Evolutionary conservation across 345 rosid genomes (phyloP).

Genomic region (Eucalyptus polyanthemos): DNA sequence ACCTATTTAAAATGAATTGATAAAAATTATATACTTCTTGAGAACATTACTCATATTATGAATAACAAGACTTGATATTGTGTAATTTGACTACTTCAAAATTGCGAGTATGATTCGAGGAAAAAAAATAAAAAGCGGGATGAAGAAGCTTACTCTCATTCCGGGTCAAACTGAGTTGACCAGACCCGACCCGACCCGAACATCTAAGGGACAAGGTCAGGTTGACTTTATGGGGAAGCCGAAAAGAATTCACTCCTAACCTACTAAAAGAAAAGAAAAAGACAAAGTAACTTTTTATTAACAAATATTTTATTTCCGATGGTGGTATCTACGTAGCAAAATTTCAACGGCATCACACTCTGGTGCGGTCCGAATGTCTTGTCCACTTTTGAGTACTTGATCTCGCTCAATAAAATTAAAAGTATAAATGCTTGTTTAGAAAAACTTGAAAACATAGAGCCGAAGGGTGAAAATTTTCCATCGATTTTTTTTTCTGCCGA

Average conservation of each 20-base stretch:
- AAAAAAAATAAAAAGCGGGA: neutral
- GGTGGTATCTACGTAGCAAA: neutral
- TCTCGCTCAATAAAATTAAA: neutral
- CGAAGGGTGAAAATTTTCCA: neutral
- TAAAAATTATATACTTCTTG: neutral
- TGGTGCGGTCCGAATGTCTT: neutral
- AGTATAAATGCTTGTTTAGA: neutral
- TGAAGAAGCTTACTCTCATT: neutral
- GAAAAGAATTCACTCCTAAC: neutral
- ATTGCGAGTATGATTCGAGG: neutral
- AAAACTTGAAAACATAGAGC: neutral
- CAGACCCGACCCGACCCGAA: neutral
- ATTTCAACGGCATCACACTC: neutral
- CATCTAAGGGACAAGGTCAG: neutral
- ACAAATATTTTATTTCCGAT: neutral
- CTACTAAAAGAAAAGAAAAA: neutral
- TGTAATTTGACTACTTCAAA: neutral
- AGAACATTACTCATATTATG: neutral
- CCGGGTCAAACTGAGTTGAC: neutral
- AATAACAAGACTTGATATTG: neutral
- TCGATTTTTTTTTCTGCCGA: neutral
- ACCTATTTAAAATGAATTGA: neutral
- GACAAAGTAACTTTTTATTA: neutral
- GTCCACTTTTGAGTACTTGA: neutral
- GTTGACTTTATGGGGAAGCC: neutral